Percentiles rank a stretch among this genome's conserved stretches.
Conservation (phyloP, 2,329 filamentous ascomycete species). For the Dactylellina haptotyla region DNA sequence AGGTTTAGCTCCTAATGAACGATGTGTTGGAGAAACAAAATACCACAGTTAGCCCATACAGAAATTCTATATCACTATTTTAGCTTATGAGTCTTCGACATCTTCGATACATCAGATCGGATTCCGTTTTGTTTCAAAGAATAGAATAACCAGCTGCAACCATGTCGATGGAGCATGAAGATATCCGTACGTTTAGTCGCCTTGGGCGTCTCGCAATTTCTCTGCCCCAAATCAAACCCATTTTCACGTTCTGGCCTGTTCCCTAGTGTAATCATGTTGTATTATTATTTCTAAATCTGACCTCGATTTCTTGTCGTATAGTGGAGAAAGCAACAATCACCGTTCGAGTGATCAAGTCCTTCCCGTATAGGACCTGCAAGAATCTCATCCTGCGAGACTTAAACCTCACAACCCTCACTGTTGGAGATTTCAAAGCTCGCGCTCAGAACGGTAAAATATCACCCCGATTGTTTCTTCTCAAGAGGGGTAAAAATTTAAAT, state of each 20-base stretch:
- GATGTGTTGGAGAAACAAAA: too few relatives aligned
- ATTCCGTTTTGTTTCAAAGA: too few relatives aligned
- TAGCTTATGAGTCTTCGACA: not conserved
- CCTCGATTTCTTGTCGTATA: too few relatives aligned
- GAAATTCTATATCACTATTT: not conserved
- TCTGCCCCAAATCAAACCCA: not conserved
- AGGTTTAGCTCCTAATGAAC: too few relatives aligned
- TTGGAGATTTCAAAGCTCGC: slow-evolving; percentile 57
- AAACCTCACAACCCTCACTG: slow-evolving; percentile 57
- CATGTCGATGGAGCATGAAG: slow-evolving; percentile 23
- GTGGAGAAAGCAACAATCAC: slow-evolving; percentile 57
- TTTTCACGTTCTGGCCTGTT: not conserved
- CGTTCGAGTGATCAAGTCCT: slow-evolving; percentile 58
- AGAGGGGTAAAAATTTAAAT: too few relatives aligned
- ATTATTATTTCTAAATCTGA: too few relatives aligned
- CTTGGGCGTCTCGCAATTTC: not conserved
- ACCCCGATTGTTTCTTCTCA: too few relatives aligned
- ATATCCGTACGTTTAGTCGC: slow-evolving; percentile 8
- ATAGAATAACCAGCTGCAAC: not conserved
- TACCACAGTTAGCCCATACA: too few relatives aligned
- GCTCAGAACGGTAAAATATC: slow-evolving; percentile 55
- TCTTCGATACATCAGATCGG: too few relatives aligned
- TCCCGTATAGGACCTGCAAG: slow-evolving; percentile 58
- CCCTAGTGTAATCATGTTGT: not conserved
- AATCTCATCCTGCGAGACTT: slow-evolving; percentile 57